phyloP scores from a whole-genome alignment of 805 yeast species.

The Debaryomyces prosopidis region DNA sequence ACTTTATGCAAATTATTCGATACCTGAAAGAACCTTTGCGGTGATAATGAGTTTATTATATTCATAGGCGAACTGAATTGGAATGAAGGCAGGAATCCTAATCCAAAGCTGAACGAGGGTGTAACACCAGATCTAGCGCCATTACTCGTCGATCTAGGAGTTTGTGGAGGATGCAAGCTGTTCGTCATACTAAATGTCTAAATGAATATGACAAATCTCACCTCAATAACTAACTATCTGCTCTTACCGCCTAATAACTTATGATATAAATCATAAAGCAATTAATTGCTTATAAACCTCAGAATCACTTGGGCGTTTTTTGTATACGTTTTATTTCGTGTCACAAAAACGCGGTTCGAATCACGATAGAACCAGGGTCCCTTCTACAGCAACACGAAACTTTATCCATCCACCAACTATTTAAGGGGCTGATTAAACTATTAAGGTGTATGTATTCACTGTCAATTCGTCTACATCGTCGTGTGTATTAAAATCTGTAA shows the following conservation, averaged over 20 bases:
- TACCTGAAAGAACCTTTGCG: conserved; percentile 31
- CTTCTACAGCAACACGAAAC: too few species aligned
- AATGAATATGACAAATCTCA: too few species aligned
- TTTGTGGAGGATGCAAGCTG: conserved; percentile 11
- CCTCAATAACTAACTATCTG: too few species aligned
- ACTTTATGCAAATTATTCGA: conserved; percentile 19
- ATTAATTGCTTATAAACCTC: too few species aligned
- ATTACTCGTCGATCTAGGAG: conserved; percentile 13
- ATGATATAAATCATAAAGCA: too few species aligned
- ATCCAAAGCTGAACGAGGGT: conserved; percentile 38
- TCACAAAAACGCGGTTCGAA: conserved; percentile 2
- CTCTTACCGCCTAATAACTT: too few species aligned
- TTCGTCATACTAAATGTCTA: neutral
- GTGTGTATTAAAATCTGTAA: too few species aligned
- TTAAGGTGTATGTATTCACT: too few species aligned
- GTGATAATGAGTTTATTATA: conserved; percentile 29
- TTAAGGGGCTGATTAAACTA: too few species aligned
- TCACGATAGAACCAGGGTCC: too few species aligned
- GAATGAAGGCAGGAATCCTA: conserved; percentile 46
- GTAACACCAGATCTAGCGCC: conserved; percentile 16
- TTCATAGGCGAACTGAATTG: conserved; percentile 36
- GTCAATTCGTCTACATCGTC: too few species aligned
- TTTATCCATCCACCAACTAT: too few species aligned
- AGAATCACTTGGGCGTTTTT: neutral
- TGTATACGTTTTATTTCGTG: neutral